Evolutionary conservation across 2,329 filamentous ascomycete species (phyloP), one percentile per base, ranked within the genome.

Genomic region (Aureobasidium mangrovei): DNA sequence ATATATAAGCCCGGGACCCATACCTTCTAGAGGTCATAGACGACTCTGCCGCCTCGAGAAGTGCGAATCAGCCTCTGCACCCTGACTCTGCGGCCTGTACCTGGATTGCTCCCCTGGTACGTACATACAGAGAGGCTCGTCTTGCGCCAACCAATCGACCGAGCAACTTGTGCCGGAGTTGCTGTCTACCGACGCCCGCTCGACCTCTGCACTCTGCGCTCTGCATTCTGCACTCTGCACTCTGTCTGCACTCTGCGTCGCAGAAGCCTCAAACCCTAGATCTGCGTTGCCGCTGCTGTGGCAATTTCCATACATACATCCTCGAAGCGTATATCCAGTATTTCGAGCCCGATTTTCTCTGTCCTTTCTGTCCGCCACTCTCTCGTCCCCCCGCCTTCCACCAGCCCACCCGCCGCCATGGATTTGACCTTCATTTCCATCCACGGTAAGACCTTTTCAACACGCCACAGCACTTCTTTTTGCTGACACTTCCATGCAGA

Each of bases 401-500:
- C 18, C 18, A 18, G 18, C 28, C 4, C 6, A n/a, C 9, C 29
- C 35, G 48, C 33, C 46, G 46, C 40, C 47, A 56, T 59, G 40
- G 56, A 59, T 29, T 51, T 59, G 61, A 93, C 88, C 32, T 94
- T 94, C 72, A 93, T 94, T 73, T 90, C 88, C 61, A 93, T 94
- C 66, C 88, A 93, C 67, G 88, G 88, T 87, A 72, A 74, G 83
- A 75, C 36, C 32, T 32, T 38, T 35, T n/a, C 7, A 24, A 2
- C 41, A 38, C 12, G 8, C 35, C n/a, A 29, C 33, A 38, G 26
- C 41, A 4, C 36, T 28, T 45, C 29, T 44, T 38, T 45, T 27
- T 53, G 47, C 45, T 29, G 33, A 44, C 10, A 29, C 18, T 32
- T 18, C 29, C 1, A 4, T 18, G 18, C 55, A 91, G 88, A 91